Base-by-base conservation (phyloP, 768 basidiomycete species). In the Termitomyces eurrhizus region DNA sequence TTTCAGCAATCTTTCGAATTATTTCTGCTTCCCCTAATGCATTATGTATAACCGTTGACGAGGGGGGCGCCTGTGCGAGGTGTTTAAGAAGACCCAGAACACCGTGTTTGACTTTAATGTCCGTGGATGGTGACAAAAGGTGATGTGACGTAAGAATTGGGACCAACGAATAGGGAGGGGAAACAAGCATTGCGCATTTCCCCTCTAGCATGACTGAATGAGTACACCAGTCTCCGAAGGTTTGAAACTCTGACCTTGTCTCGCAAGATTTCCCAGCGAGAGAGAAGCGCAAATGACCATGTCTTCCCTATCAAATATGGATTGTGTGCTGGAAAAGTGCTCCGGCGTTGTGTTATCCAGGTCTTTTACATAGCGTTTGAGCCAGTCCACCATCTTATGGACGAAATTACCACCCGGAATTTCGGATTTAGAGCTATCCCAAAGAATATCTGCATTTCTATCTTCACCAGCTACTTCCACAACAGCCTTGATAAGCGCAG, bases 31-130 rank as follows among this genome's bases (percentile, higher is more conserved):
- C 74, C 21, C 81, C 81, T 12, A 98, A 75, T 7, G 82, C 70
- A 7, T 74, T 73, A 35, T 87, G 85, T 42, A 55, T 33, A 2
- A 73, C 66, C 33, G 78, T 70, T 39, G 88, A 82, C 48, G 83
- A 81, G n/a, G 79, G 73, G 24, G 83, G 78, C 41, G 87, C 79
- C 69, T 89, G 89, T 2, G 93, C 85, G 2, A 99, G 78, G 69
- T 98, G 91, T 70, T 93, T 92, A 45, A 98, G 78, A 41, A 98
- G 76, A 32, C 93, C 93, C 29, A 96, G 78, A 59, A 92, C 84
- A 16, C 92, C 93, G 67, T 98, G 95, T 71, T 95, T 93, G 62
- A 95, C 78, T 71, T 94, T 92, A 69, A 92, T 79, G 68, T 93
- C 89, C 9, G 81, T 79, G 42, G 73, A 69, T 16, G 79, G 75